Base-by-base conservation (phyloP, 768 basidiomycete species). In the Psilocybe sp. region DNA sequence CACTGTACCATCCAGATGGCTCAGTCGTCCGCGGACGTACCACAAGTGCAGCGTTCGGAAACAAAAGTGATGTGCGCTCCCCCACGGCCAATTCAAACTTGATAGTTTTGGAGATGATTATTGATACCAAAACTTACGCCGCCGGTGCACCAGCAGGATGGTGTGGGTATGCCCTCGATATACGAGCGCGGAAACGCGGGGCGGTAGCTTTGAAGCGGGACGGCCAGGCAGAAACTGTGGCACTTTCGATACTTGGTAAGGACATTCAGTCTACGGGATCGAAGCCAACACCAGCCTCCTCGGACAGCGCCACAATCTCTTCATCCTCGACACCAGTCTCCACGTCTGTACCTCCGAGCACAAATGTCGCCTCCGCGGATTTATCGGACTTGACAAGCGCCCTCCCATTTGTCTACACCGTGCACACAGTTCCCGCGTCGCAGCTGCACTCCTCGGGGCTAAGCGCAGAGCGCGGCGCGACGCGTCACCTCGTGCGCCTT, bases 391-490 rank as follows among this genome's bases (percentile, higher is more conserved):
- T 9, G n/a, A 55, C 55, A 15, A 58, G 62, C 10, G 57, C 64
- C 33, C 75, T 84, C 23, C 89, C 82, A 13, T 69, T 89, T 53
- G 64, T 65, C 20, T 79, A 80, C 50, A 74, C 76, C 4, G 71
- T 94, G 12, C 79, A 89, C 62, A 87, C 86, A 0, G 78, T 96
- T 46, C 92, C 95, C 0, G 81, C 85, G 2, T 93, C 92, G 16
- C 82, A 92, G 10, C 69, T 91, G 50, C 89, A 89, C 58, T 89
- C 91, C 16, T 85, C 89, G 34, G 80, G 75, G 16, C 63, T 82
- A 41, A 73, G 70, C 41, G 65, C 69, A 7, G 75, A 71, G 13
- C 79, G 23, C 23, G 23, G 74, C 20, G 72, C 85, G 34, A 80
- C 81, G 49, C 78, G 92, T 40, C 92, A 97, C 67, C 67, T 97